Evolutionary conservation across 345 rosid genomes (phyloP), one percentile per base, ranked within the genome.

Genomic region (Camelina hispida): DNA sequence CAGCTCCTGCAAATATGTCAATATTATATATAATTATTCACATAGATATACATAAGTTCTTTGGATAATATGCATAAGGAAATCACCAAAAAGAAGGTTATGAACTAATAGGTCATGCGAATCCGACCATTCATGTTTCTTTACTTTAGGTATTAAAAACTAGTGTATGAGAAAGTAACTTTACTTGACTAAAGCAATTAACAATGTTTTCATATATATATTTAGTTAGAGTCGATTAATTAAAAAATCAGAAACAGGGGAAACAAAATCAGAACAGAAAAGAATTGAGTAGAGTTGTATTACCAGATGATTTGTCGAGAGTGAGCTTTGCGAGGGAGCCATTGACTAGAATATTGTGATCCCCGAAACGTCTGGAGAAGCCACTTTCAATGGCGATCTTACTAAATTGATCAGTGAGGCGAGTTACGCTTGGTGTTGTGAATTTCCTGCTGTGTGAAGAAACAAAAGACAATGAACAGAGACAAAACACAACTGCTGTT

Each of bases 221-320:
- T 56, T 17, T 40, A 20, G 17, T 42, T 38, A 35, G 53, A 69
- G 53, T 43, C 16, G 28, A 25, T n/a, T 12, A 57, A 28, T 57
- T 3, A n/a, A 10, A 14, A 6, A 32, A 53, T 9, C 2, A 58
- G 74, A 12, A 48, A 13, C 28, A 59, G 20, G 12, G 25, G 42
- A 53, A 77, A 35, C 14, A 48, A 48, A 25, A 7, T 14, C 13
- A 54, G 28, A 53, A 18, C 15, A 9, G 6, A 56, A 30, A 7
- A 2, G 37, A 34, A 8, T 25, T 34, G 65, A 43, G 16, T 15
- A 47, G 62, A 48, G 32, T 25, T 18, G 16, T 25, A 40, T 25
- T 52, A 93, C 98, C 98, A 6, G 97, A 82, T 9, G 85, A 67
- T 80, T 86, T 94, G 80, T 84, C 83, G 42, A 94, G 95, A 66